Evolutionary conservation across 2,329 filamentous ascomycete genomes (phyloP), one percentile per base, ranked within the genome.

Genomic region (Sphaceloma murrayae): DNA sequence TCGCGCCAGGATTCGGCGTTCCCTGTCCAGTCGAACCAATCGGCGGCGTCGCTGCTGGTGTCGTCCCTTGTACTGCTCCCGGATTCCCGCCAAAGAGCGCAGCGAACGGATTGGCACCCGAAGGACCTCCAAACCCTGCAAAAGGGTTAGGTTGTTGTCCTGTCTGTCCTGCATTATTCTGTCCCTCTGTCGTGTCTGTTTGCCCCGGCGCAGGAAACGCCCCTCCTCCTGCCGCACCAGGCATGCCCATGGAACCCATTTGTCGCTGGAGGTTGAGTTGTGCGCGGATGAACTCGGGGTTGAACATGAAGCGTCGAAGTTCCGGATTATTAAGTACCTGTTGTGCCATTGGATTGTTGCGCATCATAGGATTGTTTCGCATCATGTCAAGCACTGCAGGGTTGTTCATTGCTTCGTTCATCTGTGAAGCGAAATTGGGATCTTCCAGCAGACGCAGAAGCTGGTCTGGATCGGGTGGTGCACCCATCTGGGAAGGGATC

Each of bases 341-440:
- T 54, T 87, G 78, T 16, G 85, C 84, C 73, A 86, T 81, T 2
- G 91, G 91, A 59, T 94, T 94, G 58, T 82, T 78, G 55, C 91
- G 78, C 55, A 98, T 87, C 75, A 96, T 70, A 3, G 69, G 69
- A 48, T 63, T 69, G 49, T 72, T 64, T 46, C 66, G 59, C 54
- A 72, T 85, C 75, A 93, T 85, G 58, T 96, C 86, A 59, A 96
- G 76, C 55, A 98, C 83, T 13, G 80, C 77, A n/a, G 91, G 89
- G 64, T 96, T 96, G 63, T 88, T 85, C 62, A 98, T 82, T 26
- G 88, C 86, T 65, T 95, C 89, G 63, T 91, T 94, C 77, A 98
- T 84, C 45, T 81, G 80, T 52, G 86, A 82, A 51, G 85, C 78
- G 46, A 94, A 80, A 58, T 85, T 82, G 16, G 91, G 91, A 58